Conservation (phyloP, 2,329 filamentous ascomycete species). For the Diaporthe citri region DNA sequence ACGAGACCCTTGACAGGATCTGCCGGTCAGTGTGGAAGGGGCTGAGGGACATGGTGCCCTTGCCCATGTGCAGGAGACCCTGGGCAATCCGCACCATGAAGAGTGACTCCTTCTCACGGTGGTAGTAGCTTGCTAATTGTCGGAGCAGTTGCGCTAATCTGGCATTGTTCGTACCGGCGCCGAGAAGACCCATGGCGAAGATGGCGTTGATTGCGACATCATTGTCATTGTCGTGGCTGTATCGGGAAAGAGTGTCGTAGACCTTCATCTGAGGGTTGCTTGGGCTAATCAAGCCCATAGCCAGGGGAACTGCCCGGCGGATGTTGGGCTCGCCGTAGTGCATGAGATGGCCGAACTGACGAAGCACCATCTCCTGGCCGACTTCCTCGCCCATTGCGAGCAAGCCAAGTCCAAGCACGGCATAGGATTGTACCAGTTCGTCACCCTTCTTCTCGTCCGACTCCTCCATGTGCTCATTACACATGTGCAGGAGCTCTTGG, state of each 20-base stretch:
- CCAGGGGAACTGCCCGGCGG: conserved; percentile 92
- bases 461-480: conserved; percentile 97
- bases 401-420: conserved; percentile 91
- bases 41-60: conserved; percentile 94
- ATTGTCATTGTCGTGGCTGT: conserved; percentile 98
- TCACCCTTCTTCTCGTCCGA: conserved; percentile 95
- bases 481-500: conserved; percentile 96
- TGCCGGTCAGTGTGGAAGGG: conserved; percentile 99
- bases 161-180: conserved; percentile 98
- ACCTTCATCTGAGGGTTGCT: conserved; percentile 99
- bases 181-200: conserved; percentile 97
- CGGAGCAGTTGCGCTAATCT: conserved; percentile 93
- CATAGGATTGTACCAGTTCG: conserved; percentile 94
- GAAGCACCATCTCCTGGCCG: conserved; percentile 97
- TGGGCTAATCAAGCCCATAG: conserved; percentile 95
- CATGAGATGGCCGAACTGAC: conserved; percentile 98
- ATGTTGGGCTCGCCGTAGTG: conserved; percentile 99
- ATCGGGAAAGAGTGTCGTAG: conserved; percentile 96
- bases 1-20: conserved; percentile 90
- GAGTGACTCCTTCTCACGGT: conserved; percentile 92
- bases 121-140: conserved; percentile 97
- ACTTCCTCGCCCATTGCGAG: conserved; percentile 99
- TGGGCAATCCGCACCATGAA: conserved; percentile 99
- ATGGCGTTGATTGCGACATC: conserved; percentile 99
- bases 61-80: conserved; percentile 98